Base-by-base conservation (phyloP, 257 asterid species). In the Nicotiana knightiana region DNA sequence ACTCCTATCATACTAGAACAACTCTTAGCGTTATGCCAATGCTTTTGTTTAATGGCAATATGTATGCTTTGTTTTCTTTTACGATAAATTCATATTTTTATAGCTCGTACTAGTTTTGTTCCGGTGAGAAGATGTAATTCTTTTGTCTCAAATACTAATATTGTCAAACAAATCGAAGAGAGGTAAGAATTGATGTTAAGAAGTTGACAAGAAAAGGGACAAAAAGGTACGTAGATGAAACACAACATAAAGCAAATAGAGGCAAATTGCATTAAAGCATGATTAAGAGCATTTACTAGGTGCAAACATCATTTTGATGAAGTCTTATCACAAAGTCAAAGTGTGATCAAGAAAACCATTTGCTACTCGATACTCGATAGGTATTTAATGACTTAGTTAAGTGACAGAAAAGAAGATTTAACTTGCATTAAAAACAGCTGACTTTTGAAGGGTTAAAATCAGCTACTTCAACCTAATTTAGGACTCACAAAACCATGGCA, bases 391-490 rank as follows among this genome's bases (percentile, higher is more conserved):
- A 37, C 54, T 33, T 46, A 0, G 11, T n/a, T 68, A 16, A 16
- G 30, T 68, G 54, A 61, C 12, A 12, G 57, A 77, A 21, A 58
- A 33, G 35, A 33, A n/a, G 73, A 21, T 43, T 64, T 73, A 73
- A 24, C 37, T 61, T 39, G 39, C 83, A 76, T 89, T 83, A 71
- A 64, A 76, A 76, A 80, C 64, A 83, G 87, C 83, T 85, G 88
- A 84, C 87, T 77, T 65, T 83, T 54, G 8, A 46, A 59, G 18
- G 33, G n/a, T 33, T 16, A 81, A 75, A 81, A 35, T 46, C 46
- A 82, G 79, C 63, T 1, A 81, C 16, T 67, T 17, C 48, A 59
- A 37, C 82, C 64, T 28, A 33, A 26, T 39, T 46, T 71, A 21
- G 39, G 78, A 46, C 78, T 39, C 78, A 13, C 62, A 53, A 53